phyloP scores from a whole-genome alignment of 371 early-diverging fungal genomes.

The Mortierella sp. region DNA sequence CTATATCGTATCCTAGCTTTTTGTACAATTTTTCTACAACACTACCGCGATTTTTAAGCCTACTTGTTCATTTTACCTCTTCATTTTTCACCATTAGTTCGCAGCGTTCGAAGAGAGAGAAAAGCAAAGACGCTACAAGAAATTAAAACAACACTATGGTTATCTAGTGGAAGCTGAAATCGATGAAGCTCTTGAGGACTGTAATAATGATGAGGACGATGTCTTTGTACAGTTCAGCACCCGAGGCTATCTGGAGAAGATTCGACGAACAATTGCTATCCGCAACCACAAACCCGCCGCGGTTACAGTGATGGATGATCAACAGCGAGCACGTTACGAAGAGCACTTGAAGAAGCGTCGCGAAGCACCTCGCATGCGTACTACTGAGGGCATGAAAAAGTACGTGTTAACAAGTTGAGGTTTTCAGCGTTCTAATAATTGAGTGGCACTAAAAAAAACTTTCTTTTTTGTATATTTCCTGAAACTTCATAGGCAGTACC shows the following conservation, averaged over 20 bases:
- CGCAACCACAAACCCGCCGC: constrained; percentile 58
- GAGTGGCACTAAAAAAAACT: not conserved
- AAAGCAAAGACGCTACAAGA: constrained; percentile 76
- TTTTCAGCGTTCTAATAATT: not conserved
- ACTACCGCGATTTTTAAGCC: not conserved
- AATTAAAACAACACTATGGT: constrained; percentile 78
- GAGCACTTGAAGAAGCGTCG: constrained; percentile 85
- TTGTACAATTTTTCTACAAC: not conserved
- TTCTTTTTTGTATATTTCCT: not conserved
- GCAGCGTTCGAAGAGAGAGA: constrained; percentile 83
- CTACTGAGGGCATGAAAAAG: constrained; percentile 82
- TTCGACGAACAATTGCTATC: constrained; percentile 79
- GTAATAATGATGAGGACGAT: constrained; percentile 85
- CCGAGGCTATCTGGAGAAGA: constrained; percentile 73
- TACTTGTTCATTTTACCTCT: not conserved
- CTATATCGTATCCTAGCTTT: not conserved
- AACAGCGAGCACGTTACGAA: constrained; percentile 85
- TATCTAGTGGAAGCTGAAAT: constrained; percentile 88
- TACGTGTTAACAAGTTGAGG: constrained; percentile 42
- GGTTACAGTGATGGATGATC: constrained; percentile 73
- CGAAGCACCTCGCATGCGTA: constrained; percentile 82
- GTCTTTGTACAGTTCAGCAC: constrained; percentile 81
- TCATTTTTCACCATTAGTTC: constrained; percentile 59
- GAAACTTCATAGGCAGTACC: constrained; percentile 64
- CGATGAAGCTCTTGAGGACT: constrained; percentile 79